phyloP scores from a whole-genome alignment of 140 eudicot genomes.

The Oenanthe javanica region DNA sequence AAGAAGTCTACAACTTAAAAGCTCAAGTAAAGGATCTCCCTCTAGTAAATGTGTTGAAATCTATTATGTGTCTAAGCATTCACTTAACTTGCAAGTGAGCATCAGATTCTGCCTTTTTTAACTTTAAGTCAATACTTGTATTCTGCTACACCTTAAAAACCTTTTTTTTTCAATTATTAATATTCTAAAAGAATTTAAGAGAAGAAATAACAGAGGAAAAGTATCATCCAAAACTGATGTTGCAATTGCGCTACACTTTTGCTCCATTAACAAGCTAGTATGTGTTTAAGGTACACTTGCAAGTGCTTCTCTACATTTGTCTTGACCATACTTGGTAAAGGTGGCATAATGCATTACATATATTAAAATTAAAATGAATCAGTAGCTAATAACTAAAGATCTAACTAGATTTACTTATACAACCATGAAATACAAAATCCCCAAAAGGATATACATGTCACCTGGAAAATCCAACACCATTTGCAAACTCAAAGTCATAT shows the following conservation, averaged over 20 bases:
- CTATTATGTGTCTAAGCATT: neutral
- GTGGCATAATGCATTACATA: neutral
- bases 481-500: slow-evolving; percentile 83
- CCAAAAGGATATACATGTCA: slow-evolving; percentile 14
- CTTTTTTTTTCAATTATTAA: neutral
- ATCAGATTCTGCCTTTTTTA: neutral
- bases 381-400: neutral
- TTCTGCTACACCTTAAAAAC: neutral
- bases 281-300: neutral
- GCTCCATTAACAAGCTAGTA: neutral
- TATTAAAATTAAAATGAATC: neutral
- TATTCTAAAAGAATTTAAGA: neutral
- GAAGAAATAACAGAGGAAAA: neutral
- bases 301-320: neutral
- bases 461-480: slow-evolving; percentile 74
- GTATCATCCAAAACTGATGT: neutral
- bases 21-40: neutral
- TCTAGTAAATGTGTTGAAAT: neutral
- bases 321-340: neutral
- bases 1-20: neutral
- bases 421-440: neutral
- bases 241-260: neutral
- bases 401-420: neutral
- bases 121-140: neutral
- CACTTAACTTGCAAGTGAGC: neutral